Evolutionary conservation across 345 rosid genomes (phyloP), one percentile per base, ranked within the genome.

Genomic region (Toxicodendron radicans): DNA sequence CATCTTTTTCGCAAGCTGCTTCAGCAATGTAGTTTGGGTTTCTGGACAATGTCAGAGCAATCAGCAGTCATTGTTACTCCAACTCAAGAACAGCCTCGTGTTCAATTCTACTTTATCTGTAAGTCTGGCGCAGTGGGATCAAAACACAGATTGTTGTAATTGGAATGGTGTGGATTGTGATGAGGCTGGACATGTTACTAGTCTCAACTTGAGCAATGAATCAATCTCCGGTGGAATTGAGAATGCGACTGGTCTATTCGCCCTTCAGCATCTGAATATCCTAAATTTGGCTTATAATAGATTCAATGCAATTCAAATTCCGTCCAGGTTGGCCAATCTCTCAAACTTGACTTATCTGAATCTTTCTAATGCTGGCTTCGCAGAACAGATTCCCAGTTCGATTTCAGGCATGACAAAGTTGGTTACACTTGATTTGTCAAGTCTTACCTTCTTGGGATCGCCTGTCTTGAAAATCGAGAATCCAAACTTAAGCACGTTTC

Each of bases 141-240:
- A 17, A 11, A 53, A 21, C 66, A 13, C 38, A 2, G 78, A 81
- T 68, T 87, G 84, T 64, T 83, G 83, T 59, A 12, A 58, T 1
- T 89, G 89, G 88, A 24, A 41, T 2, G 91, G 93, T 8, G 83
- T 89, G 32, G 59, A 46, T 16, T 89, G 93, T 24, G 76, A 85
- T 72, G 73, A 0, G 1, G 75, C 53, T 56, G 85, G 82, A 58
- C 75, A 13, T 41, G 88, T 89, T 32, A 66, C 35, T 24, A 84
- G 74, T 2, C 79, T 89, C 4, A 78, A 87, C 74, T 76, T 89
- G 76, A 84, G 83, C 75, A 32, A 14, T 3, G 80, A 86, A 64
- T 61, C 20, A 1, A 80, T 84, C 71, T 66, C 57, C 0, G 81
- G 84, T 3, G 86, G 82, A 61, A 18, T 86, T 54, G 78, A 84